Base-by-base conservation (phyloP, 177 flowering plant genomes). In the Tripterygium wilfordii region DNA sequence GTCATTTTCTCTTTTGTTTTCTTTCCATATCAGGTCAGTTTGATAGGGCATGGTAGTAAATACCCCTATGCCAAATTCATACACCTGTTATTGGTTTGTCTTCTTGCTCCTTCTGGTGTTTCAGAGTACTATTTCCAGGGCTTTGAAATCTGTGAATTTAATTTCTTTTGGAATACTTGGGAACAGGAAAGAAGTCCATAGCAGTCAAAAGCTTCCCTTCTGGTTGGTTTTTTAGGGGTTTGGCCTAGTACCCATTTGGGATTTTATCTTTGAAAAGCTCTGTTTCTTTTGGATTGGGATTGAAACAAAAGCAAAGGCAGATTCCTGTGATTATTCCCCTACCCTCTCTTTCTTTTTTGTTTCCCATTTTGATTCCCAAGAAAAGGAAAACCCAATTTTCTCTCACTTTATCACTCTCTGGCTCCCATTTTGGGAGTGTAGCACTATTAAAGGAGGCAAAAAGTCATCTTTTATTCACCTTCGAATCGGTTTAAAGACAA, bases 321-420 rank as follows among this genome's bases (percentile, higher is more conserved):
- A 69, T 72, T 72, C 77, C 69, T 69, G 64, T 44, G 53, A 33
- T 54, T 62, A 65, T 64, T 68, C 77, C 57, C 66, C 50, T 54
- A 25, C 60, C 31, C 33, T 38, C 50, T 40, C 48, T 42, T 56
- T 32, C 35, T 49, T 21, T 19, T 42, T 56, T 32, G 28, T 49
- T 21, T 19, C 27, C 33, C 33, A 6, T 46, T 58, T 35, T 42
- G 26, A 48, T 58, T 64, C 51, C 64, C 64, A 27, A 61, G 7
- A 30, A 7, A 30, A 30, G 7, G 33, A 30, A 12, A 30, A 30
- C 7, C 12, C 33, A 30, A 6, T 30, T 30, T 30, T 30, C 33
- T 30, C 33, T 30, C 33, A 6, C 33, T 30, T 12, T 30, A 7
- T 30, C 33, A 6, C 33, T 30, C 33, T 30, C 33, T 30, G 8